A percentile compares a stretch with the other conserved stretches of the same genome.
These are phyloP conservation scores for Dendrobium nobile DNA, from an alignment of 106 monocot genomes.

Conservation along the genomic window DNA sequence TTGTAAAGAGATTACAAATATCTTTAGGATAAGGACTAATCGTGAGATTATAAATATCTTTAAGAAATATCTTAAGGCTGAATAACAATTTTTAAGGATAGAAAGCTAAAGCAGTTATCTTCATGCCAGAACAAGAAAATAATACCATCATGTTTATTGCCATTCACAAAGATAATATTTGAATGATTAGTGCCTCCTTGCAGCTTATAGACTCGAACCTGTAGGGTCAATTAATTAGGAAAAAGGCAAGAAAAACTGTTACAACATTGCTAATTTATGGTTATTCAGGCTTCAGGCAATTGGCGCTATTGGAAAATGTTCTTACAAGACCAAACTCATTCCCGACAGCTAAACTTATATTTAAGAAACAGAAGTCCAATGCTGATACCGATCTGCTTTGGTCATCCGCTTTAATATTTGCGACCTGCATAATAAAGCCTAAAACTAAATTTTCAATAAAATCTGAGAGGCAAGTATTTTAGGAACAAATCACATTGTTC, in stretches of 20 bases:
- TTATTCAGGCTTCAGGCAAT: neutral
- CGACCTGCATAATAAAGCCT: constrained; percentile 28
- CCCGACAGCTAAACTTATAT: constrained; percentile 61
- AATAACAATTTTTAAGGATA: neutral
- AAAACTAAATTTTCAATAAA: neutral
- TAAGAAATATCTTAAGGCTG: neutral
- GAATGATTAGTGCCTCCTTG: constrained; percentile 26
- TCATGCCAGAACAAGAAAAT: neutral
- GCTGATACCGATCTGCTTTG: constrained; percentile 54
- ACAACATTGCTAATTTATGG: neutral
- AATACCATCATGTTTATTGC: constrained; percentile 71
- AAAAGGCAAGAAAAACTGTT: neutral
- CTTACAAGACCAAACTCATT: constrained; percentile 81
- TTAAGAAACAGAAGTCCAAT: constrained; percentile 64
- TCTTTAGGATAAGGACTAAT: neutral
- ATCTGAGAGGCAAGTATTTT: neutral
- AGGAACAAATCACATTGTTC: neutral
- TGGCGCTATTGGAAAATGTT: constrained; percentile 1
- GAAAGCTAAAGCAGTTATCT: neutral
- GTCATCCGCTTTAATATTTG: constrained; percentile 36
- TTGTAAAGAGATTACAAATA: neutral
- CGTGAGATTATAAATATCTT: neutral
- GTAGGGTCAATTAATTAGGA: constrained; percentile 10
- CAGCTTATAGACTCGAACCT: constrained; percentile 79
- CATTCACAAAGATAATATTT: constrained; percentile 56